Percentiles rank a stretch among this genome's conserved stretches.
phyloP scores from a whole-genome alignment of 2,329 filamentous ascomycete species.

The Graphilbum sp. region DNA sequence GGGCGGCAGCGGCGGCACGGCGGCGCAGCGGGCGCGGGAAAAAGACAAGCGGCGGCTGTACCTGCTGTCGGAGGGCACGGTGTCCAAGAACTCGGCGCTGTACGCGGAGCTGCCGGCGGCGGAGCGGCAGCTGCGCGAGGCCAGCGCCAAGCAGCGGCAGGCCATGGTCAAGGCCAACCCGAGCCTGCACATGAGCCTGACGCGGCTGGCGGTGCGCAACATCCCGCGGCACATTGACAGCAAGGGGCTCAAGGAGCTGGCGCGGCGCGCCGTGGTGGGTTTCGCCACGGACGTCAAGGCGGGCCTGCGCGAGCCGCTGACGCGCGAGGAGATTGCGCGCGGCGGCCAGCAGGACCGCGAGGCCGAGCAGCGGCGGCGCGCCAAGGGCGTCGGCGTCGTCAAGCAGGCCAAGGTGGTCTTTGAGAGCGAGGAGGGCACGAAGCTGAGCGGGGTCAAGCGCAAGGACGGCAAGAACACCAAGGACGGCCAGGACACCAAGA shows the following conservation, averaged over 20 bases:
- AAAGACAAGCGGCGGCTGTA: conserved; percentile 85
- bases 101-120: conserved; percentile 60
- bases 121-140: conserved; percentile 76
- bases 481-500: too few species aligned
- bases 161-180: conserved; percentile 85
- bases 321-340: conserved; percentile 74
- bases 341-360: conserved; percentile 67
- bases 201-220: conserved; percentile 81
- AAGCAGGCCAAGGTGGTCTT: conserved; percentile 91
- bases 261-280: conserved; percentile 80
- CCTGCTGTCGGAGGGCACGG: conserved; percentile 71
- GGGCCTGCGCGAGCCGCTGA: conserved; percentile 59
- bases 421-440: conserved; percentile 71
- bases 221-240: conserved; percentile 68
- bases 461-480: conserved; percentile 30
- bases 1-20: conserved; percentile 48
- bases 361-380: conserved; percentile 63
- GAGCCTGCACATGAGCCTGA: conserved; percentile 72
- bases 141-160: conserved; percentile 74
- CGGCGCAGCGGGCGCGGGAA: conserved; percentile 45
- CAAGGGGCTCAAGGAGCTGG: conserved; percentile 82
- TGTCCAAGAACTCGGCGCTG: conserved; percentile 59
- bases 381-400: conserved; percentile 73
- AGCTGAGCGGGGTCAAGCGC: conserved; percentile 42
- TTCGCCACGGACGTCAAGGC: conserved; percentile 82